Base-by-base conservation (phyloP, 2,329 filamentous ascomycete species). In the Trichoderma arundinaceum region DNA sequence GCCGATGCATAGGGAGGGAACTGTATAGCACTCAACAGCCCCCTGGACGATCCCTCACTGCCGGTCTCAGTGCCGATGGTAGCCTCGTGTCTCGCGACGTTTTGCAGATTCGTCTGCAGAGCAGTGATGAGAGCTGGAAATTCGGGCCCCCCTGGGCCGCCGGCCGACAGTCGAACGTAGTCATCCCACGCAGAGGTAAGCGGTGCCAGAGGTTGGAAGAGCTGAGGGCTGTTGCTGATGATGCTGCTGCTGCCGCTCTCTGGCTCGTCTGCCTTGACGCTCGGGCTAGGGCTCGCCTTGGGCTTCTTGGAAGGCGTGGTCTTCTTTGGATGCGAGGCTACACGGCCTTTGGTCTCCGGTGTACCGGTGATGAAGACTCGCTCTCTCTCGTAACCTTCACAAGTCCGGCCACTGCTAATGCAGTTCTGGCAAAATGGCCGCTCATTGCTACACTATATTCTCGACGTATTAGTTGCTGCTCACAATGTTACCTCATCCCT, bases 321-420 rank as follows among this genome's bases (percentile, higher is more conserved):
- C 60, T 82, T 77, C 66, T 81, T 82, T 3, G 85, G 85, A 66
- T 87, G 85, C 1, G 84, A 86, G 49, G 84, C 84, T 60, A 85
- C 86, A 38, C 85, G 81, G 10, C 85, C 85, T 66, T 80, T 82
- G 66, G 81, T 82, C 66, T 85, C 78, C 43, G 77, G 78, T 2
- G 85, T 87, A n/a, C 84, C 84, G 44, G 86, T 83, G 73, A 90
- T 88, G 75, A 90, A 90, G 64, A 89, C 83, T 15, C 83, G 83
- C 72, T 88, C 83, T 44, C 84, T 80, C 71, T 88, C 83, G 74
- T 90, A 90, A 44, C 88, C 88, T 53, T 82, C 83, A 70, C 88
- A 90, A 65, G 82, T 74, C 51, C 86, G 79, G 22, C 85, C 84
- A 70, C 82, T 84, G 70, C 83, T 80, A 64, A 81, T 77, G 73